These are phyloP conservation scores for Collybiopsis luxurians DNA, from an alignment of 768 basidiomycete genomes.

Conservation along the genomic window DNA sequence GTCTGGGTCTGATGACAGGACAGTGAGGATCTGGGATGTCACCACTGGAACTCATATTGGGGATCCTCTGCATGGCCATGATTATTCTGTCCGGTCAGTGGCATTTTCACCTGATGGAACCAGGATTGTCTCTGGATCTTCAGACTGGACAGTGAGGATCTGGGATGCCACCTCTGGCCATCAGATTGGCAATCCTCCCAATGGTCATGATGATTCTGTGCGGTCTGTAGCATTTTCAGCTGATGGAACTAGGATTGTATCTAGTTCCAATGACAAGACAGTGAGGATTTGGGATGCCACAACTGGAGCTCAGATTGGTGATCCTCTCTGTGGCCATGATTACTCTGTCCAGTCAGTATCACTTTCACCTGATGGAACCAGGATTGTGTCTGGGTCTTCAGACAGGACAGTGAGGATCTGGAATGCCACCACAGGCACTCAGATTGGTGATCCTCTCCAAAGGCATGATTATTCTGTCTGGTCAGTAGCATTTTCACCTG, in stretches of 20 bases:
- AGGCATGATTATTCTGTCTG: background rate
- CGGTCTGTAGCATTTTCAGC: background rate
- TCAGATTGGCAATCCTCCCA: background rate
- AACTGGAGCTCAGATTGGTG: background rate
- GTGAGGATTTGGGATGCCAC: background rate
- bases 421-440: background rate
- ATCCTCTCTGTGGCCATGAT: background rate
- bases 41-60: background rate
- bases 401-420: background rate
- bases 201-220: background rate
- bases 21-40: background rate
- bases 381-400: background rate
- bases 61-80: background rate
- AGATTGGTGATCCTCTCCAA: background rate
- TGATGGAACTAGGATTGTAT: background rate
- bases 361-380: background rate
- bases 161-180: background rate
- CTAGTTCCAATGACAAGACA: background rate
- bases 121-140: slow-evolving; percentile 1
- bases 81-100: background rate
- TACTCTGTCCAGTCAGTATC: background rate
- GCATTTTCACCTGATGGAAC: slow-evolving; percentile 2
- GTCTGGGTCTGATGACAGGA: background rate
- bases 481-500: background rate
- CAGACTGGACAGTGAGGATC: background rate